Conservation (phyloP, 2,329 filamentous ascomycete genomes). For the Aureobasidium sp. region DNA sequence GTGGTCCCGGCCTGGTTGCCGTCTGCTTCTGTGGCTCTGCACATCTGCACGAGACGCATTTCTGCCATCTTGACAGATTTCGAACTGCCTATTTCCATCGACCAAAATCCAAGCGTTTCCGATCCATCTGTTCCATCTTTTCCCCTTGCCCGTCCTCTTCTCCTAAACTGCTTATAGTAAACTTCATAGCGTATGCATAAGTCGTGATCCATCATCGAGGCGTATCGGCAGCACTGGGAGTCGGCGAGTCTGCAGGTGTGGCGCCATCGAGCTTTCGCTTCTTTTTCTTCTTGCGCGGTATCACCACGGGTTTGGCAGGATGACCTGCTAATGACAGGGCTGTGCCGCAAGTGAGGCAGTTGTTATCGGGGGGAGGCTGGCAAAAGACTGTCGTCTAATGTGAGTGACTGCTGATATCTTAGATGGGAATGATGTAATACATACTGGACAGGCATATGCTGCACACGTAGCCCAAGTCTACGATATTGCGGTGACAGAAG, state of each 20-base stretch:
- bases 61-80: too few species aligned
- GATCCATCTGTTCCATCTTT: too few species aligned
- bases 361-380: constrained; percentile 53
- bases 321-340: constrained; percentile 69
- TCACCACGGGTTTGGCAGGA: constrained; percentile 67
- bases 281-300: constrained; percentile 66
- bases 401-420: not conserved
- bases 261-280: constrained; percentile 38
- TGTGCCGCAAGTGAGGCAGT: constrained; percentile 79
- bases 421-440: constrained; percentile 20
- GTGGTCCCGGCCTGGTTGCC: too few species aligned
- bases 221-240: not conserved
- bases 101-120: too few species aligned
- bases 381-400: constrained; percentile 60
- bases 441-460: constrained; percentile 84
- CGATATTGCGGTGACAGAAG: constrained; percentile 87
- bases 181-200: too few species aligned
- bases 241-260: constrained; percentile 19
- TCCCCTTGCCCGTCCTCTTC: too few species aligned
- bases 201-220: not conserved
- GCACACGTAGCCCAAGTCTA: constrained; percentile 91
- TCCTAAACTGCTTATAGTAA: too few species aligned
- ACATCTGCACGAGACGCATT: too few species aligned
- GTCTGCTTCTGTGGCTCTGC: too few species aligned
- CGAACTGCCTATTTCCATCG: too few species aligned